Evolutionary conservation across 139 green algal species (phyloP).

Genomic region (Picochlorum costavermella): DNA sequence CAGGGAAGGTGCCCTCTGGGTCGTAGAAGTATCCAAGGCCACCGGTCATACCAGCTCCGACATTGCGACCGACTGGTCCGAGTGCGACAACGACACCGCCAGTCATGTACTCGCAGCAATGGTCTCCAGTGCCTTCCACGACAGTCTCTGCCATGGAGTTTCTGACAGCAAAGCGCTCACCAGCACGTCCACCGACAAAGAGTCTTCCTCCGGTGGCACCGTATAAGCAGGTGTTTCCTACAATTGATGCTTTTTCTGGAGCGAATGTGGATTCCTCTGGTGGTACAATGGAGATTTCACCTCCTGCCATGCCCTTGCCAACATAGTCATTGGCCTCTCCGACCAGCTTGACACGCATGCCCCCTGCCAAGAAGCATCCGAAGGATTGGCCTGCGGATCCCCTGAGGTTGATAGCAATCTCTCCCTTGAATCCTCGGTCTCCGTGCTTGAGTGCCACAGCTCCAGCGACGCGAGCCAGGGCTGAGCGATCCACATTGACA

Average conservation of each 20-base stretch:
- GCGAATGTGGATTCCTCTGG: conserved; percentile 45
- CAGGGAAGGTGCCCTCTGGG: conserved; percentile 78
- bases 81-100: conserved; percentile 50
- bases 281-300: conserved; percentile 84
- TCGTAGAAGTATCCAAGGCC: conserved; percentile 97
- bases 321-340: conserved; percentile 99
- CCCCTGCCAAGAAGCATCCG: conserved; percentile 68
- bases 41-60: conserved; percentile 96
- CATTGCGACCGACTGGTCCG: conserved; percentile 73
- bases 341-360: conserved; percentile 71
- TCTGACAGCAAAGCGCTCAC: conserved; percentile 73
- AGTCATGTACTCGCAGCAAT: conserved; percentile 99
- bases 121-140: conserved; percentile 93
- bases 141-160: conserved; percentile 90
- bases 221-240: conserved; percentile 98
- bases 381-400: conserved; percentile 85
- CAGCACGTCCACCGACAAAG: conserved; percentile 85
- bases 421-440: conserved; percentile 71
- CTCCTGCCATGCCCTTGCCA: conserved; percentile 95
- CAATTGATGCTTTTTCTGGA: conserved; percentile 60
- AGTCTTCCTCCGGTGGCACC: conserved; percentile 89
- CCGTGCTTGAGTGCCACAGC: conserved; percentile 75
- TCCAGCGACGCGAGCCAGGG: conserved; percentile 68
- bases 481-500: conserved; percentile 77
- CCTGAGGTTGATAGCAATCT: conserved; percentile 65